phyloP scores from a whole-genome alignment of 2,329 filamentous ascomycete species.

The Dothideomycetidae sp. region DNA sequence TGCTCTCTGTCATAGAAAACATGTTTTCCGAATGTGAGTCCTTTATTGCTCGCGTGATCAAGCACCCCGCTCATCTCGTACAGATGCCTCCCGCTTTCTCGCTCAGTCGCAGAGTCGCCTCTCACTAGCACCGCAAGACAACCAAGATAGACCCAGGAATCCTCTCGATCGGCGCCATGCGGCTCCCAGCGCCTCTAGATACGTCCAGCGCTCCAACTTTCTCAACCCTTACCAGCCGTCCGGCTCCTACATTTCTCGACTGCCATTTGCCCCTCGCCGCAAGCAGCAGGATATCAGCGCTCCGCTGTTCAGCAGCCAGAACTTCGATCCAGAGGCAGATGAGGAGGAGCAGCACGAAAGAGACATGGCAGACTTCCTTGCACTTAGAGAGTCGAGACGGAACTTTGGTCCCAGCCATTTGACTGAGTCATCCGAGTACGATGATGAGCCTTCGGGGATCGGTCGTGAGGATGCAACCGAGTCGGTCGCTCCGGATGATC shows the following conservation, averaged over 20 bases:
- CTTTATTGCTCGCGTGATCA: constrained; percentile 28
- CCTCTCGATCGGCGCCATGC: constrained; percentile 32
- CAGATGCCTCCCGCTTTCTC: constrained; percentile 92
- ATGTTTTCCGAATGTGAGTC: constrained; percentile 86
- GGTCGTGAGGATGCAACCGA: constrained; percentile 22
- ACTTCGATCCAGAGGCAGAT: constrained; percentile 84
- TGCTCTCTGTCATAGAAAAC: constrained; percentile 11
- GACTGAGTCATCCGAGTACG: constrained; percentile 72
- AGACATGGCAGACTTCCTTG: constrained; percentile 88
- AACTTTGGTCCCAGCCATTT: constrained; percentile 75
- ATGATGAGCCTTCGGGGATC: constrained; percentile 42
- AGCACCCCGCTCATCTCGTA: constrained; percentile 15
- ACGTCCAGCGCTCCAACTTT: constrained; percentile 34
- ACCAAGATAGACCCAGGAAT: constrained; percentile 30
- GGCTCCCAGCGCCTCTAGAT: constrained; percentile 33
- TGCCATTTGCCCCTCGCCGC: constrained; percentile 66
- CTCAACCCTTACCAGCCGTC: constrained; percentile 61
- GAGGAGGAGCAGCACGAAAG: constrained; percentile 82
- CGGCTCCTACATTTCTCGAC: constrained; percentile 57
- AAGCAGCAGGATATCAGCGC: constrained; percentile 55
- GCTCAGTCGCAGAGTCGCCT: constrained; percentile 90
- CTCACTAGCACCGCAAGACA: constrained; percentile 45
- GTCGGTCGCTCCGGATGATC: constrained; percentile 5
- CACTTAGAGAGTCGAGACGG: constrained; percentile 74
- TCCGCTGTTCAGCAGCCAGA: constrained; percentile 82